Base-by-base conservation (phyloP, 805 yeast species). In the Clavispora carvajalis region DNA sequence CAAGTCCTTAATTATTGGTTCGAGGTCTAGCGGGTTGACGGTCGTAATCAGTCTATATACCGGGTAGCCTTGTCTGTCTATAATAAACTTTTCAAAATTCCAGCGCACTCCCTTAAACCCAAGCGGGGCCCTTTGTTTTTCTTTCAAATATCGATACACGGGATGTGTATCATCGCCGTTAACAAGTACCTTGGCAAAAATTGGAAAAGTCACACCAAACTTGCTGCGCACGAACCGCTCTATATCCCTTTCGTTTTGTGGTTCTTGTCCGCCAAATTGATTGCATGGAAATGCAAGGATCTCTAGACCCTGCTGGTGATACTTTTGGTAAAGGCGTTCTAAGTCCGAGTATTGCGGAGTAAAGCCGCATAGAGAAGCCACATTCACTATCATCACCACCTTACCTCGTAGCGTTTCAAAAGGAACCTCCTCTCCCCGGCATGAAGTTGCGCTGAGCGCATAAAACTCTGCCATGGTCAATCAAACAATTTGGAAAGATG, bases 201-300 rank as follows among this genome's bases (percentile, higher is more conserved):
- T 57, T 9, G 70, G 72, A 46, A 65, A 69, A 8, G 63, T 54
- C 5, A 67, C 69, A 1, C 58, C 57, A 38, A 49, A 68, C 22
- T 47, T 44, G 16, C 37, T 18, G 13, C 55, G 55, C 15, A 56
- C 54, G 13, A 44, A 46, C 16, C 34, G 30, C 15, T 52, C 55
- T 13, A 66, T 55, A 22, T 54, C 42, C 4, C 33, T 75, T 37
- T 76, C 79, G 3, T 76, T 56, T 3, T 80, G 81, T 51, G 93
- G 82, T 63, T 90, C 86, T 69, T 93, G 84, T 52, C 76, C 67
- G 18, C 84, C 90, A 59, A 89, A 89, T 60, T 88, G 96, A 65
- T 87, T 85, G 64, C 96, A 86, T 23, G 97, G 97, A 74, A 89
- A 88, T 0, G 89, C 96, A 25, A 89, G 48, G 21, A 89, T 71